Evolutionary conservation across 2,329 filamentous ascomycete genomes (phyloP).

Genomic region (Ophiostoma australiae): DNA sequence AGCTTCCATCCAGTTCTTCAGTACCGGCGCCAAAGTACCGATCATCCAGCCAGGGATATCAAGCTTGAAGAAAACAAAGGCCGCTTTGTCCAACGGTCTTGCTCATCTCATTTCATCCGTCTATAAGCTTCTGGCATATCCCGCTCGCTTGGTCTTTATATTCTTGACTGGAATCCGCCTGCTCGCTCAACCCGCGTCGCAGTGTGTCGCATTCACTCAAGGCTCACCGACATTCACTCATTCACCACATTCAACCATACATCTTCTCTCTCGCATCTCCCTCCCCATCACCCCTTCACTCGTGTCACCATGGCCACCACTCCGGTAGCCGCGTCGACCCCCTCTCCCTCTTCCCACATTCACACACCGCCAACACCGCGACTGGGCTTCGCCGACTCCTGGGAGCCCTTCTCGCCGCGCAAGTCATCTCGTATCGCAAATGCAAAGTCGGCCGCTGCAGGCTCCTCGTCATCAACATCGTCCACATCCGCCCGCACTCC

Average conservation of each 20-base stretch:
- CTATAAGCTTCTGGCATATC: neutral
- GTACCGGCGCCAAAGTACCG: neutral
- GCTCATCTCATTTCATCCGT: neutral
- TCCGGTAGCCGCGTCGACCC: slow-evolving; percentile 45
- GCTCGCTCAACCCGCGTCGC: slow-evolving; percentile 7
- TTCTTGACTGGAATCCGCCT: neutral
- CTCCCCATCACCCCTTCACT: neutral
- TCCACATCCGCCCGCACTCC: slow-evolving; percentile 47
- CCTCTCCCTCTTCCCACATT: slow-evolving; percentile 54
- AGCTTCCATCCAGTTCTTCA: neutral
- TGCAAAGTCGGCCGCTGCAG: slow-evolving; percentile 15
- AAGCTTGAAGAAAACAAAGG: slow-evolving; percentile 2
- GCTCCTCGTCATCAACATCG: neutral
- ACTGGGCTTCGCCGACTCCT: slow-evolving; percentile 62
- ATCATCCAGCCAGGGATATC: neutral
- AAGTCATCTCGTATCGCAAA: slow-evolving; percentile 60
- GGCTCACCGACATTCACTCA: slow-evolving; percentile 2
- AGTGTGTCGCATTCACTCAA: slow-evolving; percentile 10
- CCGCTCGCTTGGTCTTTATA: neutral
- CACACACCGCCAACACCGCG: slow-evolving; percentile 65
- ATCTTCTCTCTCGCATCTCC: neutral
- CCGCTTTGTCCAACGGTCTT: neutral
- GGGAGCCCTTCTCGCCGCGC: slow-evolving; percentile 67
- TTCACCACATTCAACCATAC: neutral
- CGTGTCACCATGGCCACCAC: slow-evolving; percentile 37